Base-by-base conservation (phyloP, 495 filamentous ascomycete genomes). In the Staphylotrichum longicolle region DNA sequence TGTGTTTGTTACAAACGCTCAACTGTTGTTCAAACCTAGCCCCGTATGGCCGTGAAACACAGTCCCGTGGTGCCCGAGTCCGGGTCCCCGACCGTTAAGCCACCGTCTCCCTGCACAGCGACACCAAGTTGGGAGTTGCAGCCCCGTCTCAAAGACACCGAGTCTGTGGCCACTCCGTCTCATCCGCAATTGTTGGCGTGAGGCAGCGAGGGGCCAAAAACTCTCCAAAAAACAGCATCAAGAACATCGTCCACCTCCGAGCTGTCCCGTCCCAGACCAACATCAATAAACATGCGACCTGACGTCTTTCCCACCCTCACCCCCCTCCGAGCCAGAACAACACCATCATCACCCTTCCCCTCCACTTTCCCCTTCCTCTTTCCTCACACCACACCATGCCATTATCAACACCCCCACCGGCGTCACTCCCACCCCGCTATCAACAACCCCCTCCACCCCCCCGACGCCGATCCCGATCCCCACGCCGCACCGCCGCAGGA, bases 401-500 rank as follows among this genome's bases (percentile, higher is more conserved):
- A 27, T 27, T 27, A 27, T 27, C 20, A 27, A 27, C 20, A 27
- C 20, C 20, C 20, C 20, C 20, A 27, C 20, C 20, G 20, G 1
- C 20, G 20, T 5, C 52, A 40, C 37, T 5, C 15, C 52, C 6
- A 27, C 15, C 33, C 32, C 42, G 32, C 37, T 41, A 20, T 14
- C 60, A 6, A 15, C 40, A 34, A 55, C 27, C 5, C 41, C 14
- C 42, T 34, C 42, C 49, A 4, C 34, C 14, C 2, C 39, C 15
- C 45, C 37, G 46, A 42, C 51, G 3, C 14, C 44, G 27, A 11
- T 39, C 37, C 20, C 40, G 20, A 27, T n/a, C 35, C 15, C 56
- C 1, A 14, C 42, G 5, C 41, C 10, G n/a, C 37, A 27, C 32
- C 37, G 20, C 20, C 44, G 55, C 30, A 66, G 45, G 40, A 65